Conservation (phyloP, 169 alveolate genomes). For the Plasmodium inui region DNA sequence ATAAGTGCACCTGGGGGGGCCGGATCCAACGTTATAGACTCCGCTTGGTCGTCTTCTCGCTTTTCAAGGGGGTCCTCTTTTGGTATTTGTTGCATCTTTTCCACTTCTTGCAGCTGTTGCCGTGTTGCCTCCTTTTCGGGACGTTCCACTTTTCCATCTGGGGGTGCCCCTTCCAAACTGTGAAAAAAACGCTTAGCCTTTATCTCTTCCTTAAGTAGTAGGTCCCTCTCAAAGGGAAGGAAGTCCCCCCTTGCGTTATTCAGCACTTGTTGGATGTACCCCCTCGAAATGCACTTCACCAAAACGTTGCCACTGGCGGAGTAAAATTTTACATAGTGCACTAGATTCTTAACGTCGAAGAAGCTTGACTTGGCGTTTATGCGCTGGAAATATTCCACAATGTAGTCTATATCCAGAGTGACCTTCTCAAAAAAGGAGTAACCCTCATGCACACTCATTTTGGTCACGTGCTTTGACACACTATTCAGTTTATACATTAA, state of each 20-base stretch:
- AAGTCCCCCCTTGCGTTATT: neutral
- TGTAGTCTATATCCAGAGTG: neutral
- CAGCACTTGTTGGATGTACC: constrained; percentile 16
- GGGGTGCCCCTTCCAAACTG: neutral
- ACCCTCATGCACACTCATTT: constrained; percentile 19
- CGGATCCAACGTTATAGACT: neutral
- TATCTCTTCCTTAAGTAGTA: neutral
- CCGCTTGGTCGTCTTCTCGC: neutral
- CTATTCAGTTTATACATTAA: constrained; percentile 46
- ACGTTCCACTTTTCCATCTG: neutral
- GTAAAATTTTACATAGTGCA: constrained; percentile 46
- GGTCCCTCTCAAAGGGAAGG: neutral
- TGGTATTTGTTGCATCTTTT: neutral
- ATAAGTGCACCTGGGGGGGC: neutral
- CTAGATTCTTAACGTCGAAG: constrained; percentile 34
- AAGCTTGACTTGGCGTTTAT: constrained; percentile 45
- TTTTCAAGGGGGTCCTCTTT: neutral
- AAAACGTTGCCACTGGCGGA: constrained; percentile 24
- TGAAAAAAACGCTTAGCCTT: neutral
- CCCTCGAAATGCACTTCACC: constrained; percentile 27
- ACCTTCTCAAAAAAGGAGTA: constrained; percentile 40
- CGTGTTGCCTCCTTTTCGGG: neutral
- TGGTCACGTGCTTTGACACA: constrained; percentile 45
- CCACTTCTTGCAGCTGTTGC: neutral
- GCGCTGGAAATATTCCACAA: constrained; percentile 13